phyloP scores from a whole-genome alignment of 345 rosid species.

The Eucalyptus virginea region DNA sequence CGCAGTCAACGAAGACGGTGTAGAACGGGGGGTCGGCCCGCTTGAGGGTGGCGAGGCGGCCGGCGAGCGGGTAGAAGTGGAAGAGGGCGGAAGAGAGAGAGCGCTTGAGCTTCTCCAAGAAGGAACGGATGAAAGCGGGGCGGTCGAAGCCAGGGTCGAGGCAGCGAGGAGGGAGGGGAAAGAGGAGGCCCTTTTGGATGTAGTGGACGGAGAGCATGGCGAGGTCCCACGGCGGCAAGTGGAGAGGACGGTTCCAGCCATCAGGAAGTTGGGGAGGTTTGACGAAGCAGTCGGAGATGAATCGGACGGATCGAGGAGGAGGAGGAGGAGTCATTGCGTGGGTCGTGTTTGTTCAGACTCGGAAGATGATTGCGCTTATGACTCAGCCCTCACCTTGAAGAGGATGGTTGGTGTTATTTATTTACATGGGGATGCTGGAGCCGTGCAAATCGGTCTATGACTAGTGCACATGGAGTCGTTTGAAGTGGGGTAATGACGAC shows the following conservation, averaged over 20 bases:
- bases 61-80: constrained; percentile 69
- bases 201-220: constrained; percentile 52
- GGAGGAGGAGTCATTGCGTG: not conserved
- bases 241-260: constrained; percentile 24
- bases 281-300: constrained; percentile 42
- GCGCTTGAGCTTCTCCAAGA: constrained; percentile 25
- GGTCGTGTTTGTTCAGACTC: not conserved
- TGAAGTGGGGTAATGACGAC: not conserved
- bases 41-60: constrained; percentile 34
- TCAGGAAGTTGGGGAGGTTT: constrained; percentile 16
- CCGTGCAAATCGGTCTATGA: not conserved
- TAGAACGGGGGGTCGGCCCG: constrained; percentile 16
- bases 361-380: not conserved
- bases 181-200: constrained; percentile 61
- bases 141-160: not conserved
- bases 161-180: constrained; percentile 27
- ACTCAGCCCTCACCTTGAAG: not conserved
- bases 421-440: not conserved
- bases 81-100: constrained; percentile 50
- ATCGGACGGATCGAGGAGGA: not conserved
- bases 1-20: constrained; percentile 34
- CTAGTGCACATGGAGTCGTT: not conserved
- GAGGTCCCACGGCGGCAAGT: constrained; percentile 66
- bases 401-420: not conserved
- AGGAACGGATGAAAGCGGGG: constrained; percentile 9